phyloP scores from a whole-genome alignment of 257 asterid species.

The Nicotiana attenuata region DNA sequence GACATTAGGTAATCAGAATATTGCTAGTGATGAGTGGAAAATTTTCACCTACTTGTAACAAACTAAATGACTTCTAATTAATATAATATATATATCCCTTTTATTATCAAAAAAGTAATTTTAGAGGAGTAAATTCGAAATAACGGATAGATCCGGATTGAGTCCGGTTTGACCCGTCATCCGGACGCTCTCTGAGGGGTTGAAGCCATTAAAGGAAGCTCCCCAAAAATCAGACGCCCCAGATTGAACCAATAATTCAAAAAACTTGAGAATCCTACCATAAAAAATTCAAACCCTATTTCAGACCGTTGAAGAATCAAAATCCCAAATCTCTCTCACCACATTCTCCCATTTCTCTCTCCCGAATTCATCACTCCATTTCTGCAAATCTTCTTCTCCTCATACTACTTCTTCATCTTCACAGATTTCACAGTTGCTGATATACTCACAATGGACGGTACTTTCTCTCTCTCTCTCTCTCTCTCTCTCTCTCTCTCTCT shows the following conservation, averaged over 20 bases:
- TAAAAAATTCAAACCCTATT: not conserved
- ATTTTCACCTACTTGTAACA: too few species aligned
- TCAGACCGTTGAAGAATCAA: slow-evolving; percentile 29
- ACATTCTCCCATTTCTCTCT: not conserved
- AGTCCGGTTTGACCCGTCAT: not conserved
- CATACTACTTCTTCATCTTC: not conserved
- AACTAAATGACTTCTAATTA: too few species aligned
- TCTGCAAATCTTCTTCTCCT: not conserved
- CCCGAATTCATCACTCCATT: not conserved
- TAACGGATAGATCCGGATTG: not conserved
- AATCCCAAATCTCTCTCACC: slow-evolving; percentile 14
- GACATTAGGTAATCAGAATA: too few species aligned
- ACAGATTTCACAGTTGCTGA: not conserved
- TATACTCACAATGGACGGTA: slow-evolving; percentile 57
- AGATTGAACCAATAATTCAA: not conserved
- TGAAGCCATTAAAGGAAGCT: slow-evolving; percentile 22
- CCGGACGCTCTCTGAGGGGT: not conserved
- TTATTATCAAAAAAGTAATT: too few species aligned
- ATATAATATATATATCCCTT: too few species aligned
- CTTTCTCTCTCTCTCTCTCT: not conserved
- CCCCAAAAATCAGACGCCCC: not conserved
- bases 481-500: not conserved
- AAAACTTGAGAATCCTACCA: slow-evolving; percentile 10
- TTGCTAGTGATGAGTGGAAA: too few species aligned
- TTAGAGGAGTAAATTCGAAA: not conserved